Percentiles rank a stretch among this genome's conserved stretches.
Conservation (phyloP, 2,329 filamentous ascomycete species). For the Trichoderma semiorbis region DNA sequence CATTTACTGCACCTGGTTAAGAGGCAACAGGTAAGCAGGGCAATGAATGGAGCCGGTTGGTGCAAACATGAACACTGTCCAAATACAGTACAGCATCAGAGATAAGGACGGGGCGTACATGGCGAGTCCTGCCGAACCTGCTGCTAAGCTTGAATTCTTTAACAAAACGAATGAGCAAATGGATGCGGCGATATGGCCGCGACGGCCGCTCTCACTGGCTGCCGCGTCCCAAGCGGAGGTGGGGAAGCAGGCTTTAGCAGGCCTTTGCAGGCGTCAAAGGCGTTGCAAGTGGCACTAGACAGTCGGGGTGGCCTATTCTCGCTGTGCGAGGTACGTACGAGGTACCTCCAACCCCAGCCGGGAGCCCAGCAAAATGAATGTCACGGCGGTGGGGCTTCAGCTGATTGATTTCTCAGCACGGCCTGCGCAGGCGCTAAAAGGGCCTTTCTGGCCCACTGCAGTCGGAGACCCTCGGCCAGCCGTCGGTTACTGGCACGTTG, state of each 20-base stretch:
- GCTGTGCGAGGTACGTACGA: not conserved
- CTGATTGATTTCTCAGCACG: conserved; percentile 19
- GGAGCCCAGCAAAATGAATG: not conserved
- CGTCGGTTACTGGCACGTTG: conserved; percentile 16
- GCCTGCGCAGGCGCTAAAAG: conserved; percentile 10
- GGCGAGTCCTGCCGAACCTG: not conserved
- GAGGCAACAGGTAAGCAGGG: not conserved
- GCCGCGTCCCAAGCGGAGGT: not conserved
- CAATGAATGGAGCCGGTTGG: not conserved
- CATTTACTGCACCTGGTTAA: not conserved
- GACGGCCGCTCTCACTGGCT: conserved; percentile 8
- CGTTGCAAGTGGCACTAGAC: not conserved
- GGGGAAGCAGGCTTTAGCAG: not conserved
- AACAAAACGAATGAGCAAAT: conserved; percentile 17
- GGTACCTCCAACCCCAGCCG: not conserved
- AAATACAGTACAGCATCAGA: not conserved
- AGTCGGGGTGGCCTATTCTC: not conserved
- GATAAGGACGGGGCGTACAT: not conserved
- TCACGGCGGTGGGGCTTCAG: conserved; percentile 9
- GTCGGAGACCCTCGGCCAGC: conserved; percentile 9
- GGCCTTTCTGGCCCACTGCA: conserved; percentile 3
- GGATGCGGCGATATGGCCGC: not conserved
- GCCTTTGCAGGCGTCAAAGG: not conserved
- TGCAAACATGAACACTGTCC: not conserved
- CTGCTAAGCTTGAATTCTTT: not conserved